Conservation (phyloP, 2,329 filamentous ascomycete species). For the Claviceps lovelessii region DNA sequence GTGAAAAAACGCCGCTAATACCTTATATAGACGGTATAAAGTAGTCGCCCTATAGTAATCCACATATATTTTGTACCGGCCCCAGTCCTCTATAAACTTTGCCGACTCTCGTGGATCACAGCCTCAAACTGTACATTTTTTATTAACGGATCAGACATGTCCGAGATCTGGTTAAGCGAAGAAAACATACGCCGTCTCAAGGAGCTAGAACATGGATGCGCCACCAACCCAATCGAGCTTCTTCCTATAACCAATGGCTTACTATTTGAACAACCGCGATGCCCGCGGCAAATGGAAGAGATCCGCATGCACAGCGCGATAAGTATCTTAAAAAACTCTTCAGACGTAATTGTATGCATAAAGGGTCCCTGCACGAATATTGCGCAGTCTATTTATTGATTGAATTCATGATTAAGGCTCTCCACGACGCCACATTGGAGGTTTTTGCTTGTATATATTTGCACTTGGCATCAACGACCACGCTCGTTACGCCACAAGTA, state of each 20-base stretch:
- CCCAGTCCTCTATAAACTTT: too few species aligned
- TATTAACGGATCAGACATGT: neutral
- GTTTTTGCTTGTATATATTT: neutral
- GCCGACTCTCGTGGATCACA: too few species aligned
- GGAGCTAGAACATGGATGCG: neutral
- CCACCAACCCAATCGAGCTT: neutral
- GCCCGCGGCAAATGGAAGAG: neutral
- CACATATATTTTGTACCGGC: too few species aligned
- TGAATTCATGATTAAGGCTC: neutral
- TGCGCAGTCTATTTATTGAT: neutral
- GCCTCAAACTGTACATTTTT: too few species aligned
- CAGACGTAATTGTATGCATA: neutral
- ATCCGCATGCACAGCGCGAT: neutral
- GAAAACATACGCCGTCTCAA: neutral
- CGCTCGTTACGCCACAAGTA: neutral
- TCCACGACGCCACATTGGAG: constrained; percentile 3
- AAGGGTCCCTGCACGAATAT: neutral
- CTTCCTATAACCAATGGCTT: neutral
- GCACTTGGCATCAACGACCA: neutral
- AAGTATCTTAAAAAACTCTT: neutral
- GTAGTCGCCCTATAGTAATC: too few species aligned
- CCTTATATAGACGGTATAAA: too few species aligned
- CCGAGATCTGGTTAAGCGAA: neutral
- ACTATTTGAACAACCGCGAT: neutral
- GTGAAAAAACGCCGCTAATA: too few species aligned